Conservation (phyloP, 2,329 filamentous ascomycete genomes). For the Herpomyces periplanetae region DNA sequence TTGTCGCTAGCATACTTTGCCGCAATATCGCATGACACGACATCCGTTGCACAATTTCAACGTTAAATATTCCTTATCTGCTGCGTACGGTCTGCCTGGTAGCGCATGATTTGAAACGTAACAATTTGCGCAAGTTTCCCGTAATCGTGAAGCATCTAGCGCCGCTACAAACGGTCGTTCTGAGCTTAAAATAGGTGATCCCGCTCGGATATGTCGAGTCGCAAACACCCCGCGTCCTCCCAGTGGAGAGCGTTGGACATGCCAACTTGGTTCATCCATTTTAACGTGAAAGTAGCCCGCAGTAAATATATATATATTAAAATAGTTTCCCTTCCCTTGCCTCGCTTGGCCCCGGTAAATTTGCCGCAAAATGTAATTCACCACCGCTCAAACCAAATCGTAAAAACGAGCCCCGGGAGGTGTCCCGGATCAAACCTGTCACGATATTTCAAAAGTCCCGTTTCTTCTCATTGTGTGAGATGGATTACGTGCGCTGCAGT, state of each 20-base stretch:
- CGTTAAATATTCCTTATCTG: slow-evolving; percentile 3
- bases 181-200: slow-evolving; percentile 12
- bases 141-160: slow-evolving; percentile 13
- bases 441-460: too few relatives aligned
- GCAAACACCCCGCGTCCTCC: slow-evolving; percentile 16
- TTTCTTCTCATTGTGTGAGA: too few relatives aligned
- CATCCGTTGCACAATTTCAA: slow-evolving; percentile 18
- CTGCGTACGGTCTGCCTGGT: slow-evolving; percentile 6
- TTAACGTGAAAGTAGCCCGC: too few relatives aligned
- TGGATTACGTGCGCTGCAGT: too few relatives aligned
- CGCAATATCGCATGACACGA: slow-evolving; percentile 17
- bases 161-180: slow-evolving; percentile 14
- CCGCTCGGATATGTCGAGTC: slow-evolving; percentile 10
- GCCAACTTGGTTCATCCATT: too few relatives aligned
- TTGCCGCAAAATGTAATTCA: too few relatives aligned
- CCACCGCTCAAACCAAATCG: too few relatives aligned
- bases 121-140: slow-evolving; percentile 17
- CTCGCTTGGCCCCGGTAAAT: too few relatives aligned
- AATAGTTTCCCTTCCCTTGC: too few relatives aligned
- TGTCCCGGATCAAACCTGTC: too few relatives aligned
- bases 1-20: slow-evolving; percentile 16
- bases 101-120: slow-evolving; percentile 8
- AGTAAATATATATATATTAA: too few relatives aligned
- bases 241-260: slow-evolving; percentile 3
- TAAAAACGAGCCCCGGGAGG: too few relatives aligned